These are phyloP conservation scores for Gracilaria domingensis DNA, from an alignment of 23 red algal species.

Conservation along the genomic window DNA sequence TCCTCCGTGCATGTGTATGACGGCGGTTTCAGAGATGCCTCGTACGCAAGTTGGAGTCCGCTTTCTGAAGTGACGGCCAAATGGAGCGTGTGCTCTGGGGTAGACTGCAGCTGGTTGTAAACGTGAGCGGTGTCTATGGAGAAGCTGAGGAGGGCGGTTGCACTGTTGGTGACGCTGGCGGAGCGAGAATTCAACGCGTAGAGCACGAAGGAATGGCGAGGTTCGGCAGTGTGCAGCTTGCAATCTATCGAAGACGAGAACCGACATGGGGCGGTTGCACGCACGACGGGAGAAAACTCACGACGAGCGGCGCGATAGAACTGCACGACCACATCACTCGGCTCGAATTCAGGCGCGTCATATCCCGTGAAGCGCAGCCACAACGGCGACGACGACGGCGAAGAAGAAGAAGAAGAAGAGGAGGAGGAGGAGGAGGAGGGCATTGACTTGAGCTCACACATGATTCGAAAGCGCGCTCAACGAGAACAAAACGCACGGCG, in stretches of 20 bases:
- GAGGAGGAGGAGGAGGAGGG: too few species aligned
- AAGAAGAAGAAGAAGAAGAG: too few species aligned
- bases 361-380: constrained; percentile 47
- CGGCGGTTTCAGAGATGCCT: constrained; percentile 14
- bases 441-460: too few species aligned
- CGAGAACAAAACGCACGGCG: too few species aligned
- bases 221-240: neutral
- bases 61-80: neutral
- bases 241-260: constrained; percentile 42
- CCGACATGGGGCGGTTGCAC: neutral
- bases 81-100: neutral
- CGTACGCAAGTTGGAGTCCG: constrained; percentile 18
- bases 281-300: constrained; percentile 39
- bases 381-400: neutral
- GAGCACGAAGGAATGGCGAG: constrained; percentile 9
- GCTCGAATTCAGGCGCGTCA: constrained; percentile 3
- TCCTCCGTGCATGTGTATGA: constrained; percentile 1
- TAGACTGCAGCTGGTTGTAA: neutral
- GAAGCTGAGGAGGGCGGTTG: constrained; percentile 6
- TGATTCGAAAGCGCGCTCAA: too few species aligned
- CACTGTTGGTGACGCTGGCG: neutral
- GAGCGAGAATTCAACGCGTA: neutral
- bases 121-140: constrained; percentile 14
- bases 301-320: constrained; percentile 4
- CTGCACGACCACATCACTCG: neutral